Evolutionary conservation across 257 asterid species (phyloP).

Genomic region (Thymus quinquecostatus): DNA sequence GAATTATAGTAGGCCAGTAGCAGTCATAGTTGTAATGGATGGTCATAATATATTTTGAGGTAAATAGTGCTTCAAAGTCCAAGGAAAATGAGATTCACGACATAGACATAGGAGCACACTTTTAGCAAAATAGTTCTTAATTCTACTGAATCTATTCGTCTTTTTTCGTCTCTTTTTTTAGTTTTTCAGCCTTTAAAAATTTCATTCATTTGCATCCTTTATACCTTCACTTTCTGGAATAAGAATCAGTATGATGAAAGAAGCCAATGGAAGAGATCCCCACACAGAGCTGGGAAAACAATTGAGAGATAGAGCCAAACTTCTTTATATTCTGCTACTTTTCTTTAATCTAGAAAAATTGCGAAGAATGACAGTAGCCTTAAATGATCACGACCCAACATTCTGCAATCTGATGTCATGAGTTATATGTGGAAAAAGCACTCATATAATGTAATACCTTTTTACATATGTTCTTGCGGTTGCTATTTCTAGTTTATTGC

Average conservation of each 20-base stretch:
- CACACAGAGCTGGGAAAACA: conserved; percentile 45
- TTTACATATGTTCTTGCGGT: not conserved
- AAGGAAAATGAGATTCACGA: not conserved
- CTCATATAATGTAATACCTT: not conserved
- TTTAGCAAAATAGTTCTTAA: not conserved
- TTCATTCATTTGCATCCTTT: not conserved
- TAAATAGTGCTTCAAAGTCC: too few species aligned
- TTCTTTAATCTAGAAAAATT: not conserved
- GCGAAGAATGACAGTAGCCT: not conserved
- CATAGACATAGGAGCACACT: not conserved
- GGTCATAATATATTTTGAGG: not conserved
- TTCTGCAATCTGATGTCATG: too few species aligned
- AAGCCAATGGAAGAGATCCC: conserved; percentile 47
- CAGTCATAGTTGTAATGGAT: not conserved
- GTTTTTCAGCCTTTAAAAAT: not conserved
- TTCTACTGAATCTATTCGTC: not conserved
- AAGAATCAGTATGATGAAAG: conserved; percentile 31
- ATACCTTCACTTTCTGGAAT: not conserved
- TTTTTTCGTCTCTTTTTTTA: not conserved
- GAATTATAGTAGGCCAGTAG: not conserved
- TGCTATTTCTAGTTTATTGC: conserved; percentile 17
- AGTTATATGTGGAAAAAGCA: too few species aligned
- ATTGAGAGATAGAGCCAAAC: conserved; percentile 68
- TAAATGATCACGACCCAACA: too few species aligned
- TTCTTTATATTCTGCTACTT: conserved; percentile 26